Base-by-base conservation (phyloP, 106 monocot genomes). In the Posidonia australis region DNA sequence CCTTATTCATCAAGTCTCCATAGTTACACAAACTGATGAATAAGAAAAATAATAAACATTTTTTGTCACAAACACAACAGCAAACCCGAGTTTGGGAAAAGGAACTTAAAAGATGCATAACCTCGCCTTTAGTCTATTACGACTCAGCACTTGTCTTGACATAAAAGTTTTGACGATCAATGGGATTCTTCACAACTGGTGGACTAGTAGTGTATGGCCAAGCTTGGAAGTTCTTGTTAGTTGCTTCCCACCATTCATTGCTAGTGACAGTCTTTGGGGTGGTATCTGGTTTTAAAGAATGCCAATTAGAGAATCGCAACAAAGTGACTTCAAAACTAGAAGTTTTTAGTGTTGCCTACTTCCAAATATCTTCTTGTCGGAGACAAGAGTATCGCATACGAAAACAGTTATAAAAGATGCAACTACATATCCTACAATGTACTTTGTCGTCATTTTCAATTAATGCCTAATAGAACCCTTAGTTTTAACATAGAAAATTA, bases 201-300 rank as follows among this genome's bases (percentile, higher is more conserved):
- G 84, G 92, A 9, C 92, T 84, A 29, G 92, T 85, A 23, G 88
- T 85, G 46, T 84, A 77, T 36, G 92, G 92, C 92, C 87, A 92
- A 36, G 92, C 87, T 73, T 92, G 84, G 23, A 92, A 83, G 63
- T 76, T 84, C 76, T 77, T 84, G 63, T 88, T 82, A 1, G 92
- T 92, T 26, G 72, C 92, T 57, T 74, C 62, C 87, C 84, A 74
- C 92, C 92, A 92, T 30, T 78, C 84, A 57, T 85, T 80, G 16
- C 77, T 64, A 14, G 69, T 20, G 0, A 91, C 72, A 13, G 91
- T 91, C 60, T 44, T 76, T n/a, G 86, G 83, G 14, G 83, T 86
- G 0, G 80, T 81, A 44, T 67, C 74, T 75, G 67, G 26, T 19
- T 30, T 30, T 29, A 13, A 1, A 1, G 23, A 3, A 22, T 30